Percentiles rank a stretch among this genome's conserved stretches.
Conservation (phyloP, 2,329 filamentous ascomycete species). For the Cercospora sojina region DNA sequence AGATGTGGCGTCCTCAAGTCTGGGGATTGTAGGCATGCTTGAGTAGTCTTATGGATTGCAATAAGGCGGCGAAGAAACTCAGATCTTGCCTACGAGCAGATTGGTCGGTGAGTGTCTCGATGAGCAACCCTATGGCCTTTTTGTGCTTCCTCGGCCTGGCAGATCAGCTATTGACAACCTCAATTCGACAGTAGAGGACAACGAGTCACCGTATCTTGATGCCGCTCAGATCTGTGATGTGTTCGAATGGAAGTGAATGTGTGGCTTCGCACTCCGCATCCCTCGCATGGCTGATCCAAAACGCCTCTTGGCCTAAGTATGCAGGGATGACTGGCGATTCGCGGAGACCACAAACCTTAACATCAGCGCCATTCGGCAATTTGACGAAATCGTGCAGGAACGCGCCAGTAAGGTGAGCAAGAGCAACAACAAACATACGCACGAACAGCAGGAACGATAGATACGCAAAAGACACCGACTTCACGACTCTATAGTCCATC, state of each 20-base stretch:
- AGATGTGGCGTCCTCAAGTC: constrained; percentile 19
- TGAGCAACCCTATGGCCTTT: background rate
- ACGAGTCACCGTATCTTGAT: background rate
- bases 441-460: background rate
- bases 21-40: constrained; percentile 19
- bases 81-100: background rate
- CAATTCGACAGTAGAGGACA: background rate
- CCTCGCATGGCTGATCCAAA: background rate
- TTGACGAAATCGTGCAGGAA: background rate
- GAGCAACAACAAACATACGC: background rate
- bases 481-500: background rate
- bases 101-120: background rate
- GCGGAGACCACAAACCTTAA: background rate
- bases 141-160: background rate
- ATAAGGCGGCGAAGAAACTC: background rate
- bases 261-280: background rate
- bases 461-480: background rate
- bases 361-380: background rate
- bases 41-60: background rate
- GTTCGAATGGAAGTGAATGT: background rate
- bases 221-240: background rate
- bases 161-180: background rate
- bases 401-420: background rate
- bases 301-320: background rate
- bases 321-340: background rate